phyloP scores from a whole-genome alignment of 768 basidiomycete genomes.

The Dacryopinax primogenitus region DNA sequence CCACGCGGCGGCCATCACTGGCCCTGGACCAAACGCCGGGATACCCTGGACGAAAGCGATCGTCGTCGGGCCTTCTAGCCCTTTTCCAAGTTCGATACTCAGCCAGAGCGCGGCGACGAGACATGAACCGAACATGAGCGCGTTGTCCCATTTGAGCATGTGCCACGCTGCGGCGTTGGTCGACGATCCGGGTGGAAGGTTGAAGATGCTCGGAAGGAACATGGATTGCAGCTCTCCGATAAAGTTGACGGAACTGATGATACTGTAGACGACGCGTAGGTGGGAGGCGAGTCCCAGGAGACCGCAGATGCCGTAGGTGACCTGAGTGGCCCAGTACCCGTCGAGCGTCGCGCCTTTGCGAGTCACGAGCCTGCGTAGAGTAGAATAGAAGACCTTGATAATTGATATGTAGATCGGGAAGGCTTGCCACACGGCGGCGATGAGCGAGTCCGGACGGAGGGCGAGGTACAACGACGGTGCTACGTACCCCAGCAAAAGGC shows the following conservation, averaged over 20 bases:
- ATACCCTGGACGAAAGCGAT: not conserved
- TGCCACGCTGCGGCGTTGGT: not conserved
- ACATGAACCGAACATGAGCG: not conserved
- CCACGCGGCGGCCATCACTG: not conserved
- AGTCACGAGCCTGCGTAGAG: not conserved
- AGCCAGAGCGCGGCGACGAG: not conserved
- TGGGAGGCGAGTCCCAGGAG: not conserved
- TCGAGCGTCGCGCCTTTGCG: not conserved
- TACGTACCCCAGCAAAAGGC: not conserved
- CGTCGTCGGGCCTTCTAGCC: not conserved
- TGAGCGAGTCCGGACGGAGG: not conserved
- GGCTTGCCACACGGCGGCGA: not conserved
- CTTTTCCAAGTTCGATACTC: not conserved
- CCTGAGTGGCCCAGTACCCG: not conserved
- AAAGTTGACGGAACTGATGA: not conserved
- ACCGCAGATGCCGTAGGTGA: not conserved
- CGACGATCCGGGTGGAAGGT: not conserved
- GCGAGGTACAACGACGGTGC: conserved; percentile 2
- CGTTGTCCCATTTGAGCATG: not conserved
- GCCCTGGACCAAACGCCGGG: conserved; percentile 2
- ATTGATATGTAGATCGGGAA: not conserved
- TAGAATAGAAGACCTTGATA: not conserved
- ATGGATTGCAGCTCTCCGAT: not conserved
- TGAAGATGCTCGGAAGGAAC: not conserved
- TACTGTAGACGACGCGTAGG: not conserved